Evolutionary conservation across 1,139 yeast species (phyloP).

Genomic region (Blastobotrys buckinghamii): DNA sequence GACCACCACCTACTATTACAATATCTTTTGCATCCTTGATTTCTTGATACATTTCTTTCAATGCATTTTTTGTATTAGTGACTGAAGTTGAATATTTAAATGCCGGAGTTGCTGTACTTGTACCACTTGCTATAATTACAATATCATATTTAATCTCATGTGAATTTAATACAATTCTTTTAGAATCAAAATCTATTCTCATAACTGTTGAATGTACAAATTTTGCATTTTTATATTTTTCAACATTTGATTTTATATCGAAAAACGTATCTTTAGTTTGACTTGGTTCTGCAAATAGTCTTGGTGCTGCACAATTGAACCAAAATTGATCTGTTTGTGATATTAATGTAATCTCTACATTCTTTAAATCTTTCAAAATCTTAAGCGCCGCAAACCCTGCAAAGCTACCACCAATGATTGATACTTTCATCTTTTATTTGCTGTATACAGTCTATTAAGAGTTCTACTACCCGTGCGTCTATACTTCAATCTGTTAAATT

Average conservation of each 20-base stretch:
- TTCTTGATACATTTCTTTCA: constrained; percentile 65
- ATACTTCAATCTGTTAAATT: too few species aligned
- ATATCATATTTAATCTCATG: constrained; percentile 52
- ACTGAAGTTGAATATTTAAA: constrained; percentile 79
- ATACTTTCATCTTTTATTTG: constrained; percentile 13
- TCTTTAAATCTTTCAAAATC: constrained; percentile 13
- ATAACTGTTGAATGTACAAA: constrained; percentile 33
- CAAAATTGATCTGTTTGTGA: constrained; percentile 19
- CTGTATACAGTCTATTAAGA: background rate
- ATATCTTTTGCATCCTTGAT: constrained; percentile 67
- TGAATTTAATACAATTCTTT: constrained; percentile 28
- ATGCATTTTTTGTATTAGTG: constrained; percentile 68
- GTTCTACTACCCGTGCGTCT: too few species aligned
- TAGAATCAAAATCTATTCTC: constrained; percentile 23
- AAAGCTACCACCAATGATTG: constrained; percentile 25
- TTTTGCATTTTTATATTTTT: constrained; percentile 13
- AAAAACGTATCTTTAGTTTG: constrained; percentile 14
- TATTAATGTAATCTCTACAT: constrained; percentile 18
- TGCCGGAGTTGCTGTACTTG: constrained; percentile 59
- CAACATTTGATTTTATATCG: constrained; percentile 16
- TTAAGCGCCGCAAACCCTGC: constrained; percentile 21
- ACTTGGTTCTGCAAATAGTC: constrained; percentile 24
- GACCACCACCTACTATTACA: constrained; percentile 90
- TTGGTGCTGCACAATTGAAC: constrained; percentile 24
- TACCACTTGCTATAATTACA: constrained; percentile 78